These are phyloP conservation scores for Spathaspora sp. DNA, from an alignment of 805 yeast genomes.

Conservation along the genomic window DNA sequence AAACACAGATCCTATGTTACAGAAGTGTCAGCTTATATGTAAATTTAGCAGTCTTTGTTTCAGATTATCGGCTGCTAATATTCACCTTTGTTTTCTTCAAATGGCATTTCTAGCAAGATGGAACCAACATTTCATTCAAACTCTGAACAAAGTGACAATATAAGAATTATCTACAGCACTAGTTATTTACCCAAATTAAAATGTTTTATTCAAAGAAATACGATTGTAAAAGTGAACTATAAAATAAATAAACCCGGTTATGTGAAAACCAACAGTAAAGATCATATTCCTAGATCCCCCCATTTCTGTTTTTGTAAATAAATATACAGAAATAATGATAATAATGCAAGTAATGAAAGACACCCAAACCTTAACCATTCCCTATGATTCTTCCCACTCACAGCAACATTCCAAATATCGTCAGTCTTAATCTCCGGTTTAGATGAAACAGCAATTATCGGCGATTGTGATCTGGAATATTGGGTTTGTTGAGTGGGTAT, in stretches of 20 bases:
- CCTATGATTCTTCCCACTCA: background rate
- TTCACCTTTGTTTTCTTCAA: no score
- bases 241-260: background rate
- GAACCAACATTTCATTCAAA: no score
- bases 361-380: background rate
- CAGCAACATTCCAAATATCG: background rate
- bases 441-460: background rate
- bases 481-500: constrained; percentile 4
- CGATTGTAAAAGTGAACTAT: background rate
- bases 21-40: no score
- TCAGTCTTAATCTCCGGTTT: background rate
- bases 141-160: no score
- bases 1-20: no score
- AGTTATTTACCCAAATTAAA: no score
- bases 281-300: background rate
- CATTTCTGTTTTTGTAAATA: background rate
- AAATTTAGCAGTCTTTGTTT: no score
- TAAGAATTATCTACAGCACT: background rate
- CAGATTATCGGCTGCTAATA: no score
- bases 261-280: background rate
- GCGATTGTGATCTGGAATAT: background rate
- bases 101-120: no score
- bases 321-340: constrained; percentile 1
- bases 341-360: background rate
- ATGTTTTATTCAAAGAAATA: background rate